A percentile compares a stretch with the other conserved stretches of the same genome.
phyloP scores from a whole-genome alignment of 2,329 filamentous ascomycete species.

The Colletotrichum musicola region DNA sequence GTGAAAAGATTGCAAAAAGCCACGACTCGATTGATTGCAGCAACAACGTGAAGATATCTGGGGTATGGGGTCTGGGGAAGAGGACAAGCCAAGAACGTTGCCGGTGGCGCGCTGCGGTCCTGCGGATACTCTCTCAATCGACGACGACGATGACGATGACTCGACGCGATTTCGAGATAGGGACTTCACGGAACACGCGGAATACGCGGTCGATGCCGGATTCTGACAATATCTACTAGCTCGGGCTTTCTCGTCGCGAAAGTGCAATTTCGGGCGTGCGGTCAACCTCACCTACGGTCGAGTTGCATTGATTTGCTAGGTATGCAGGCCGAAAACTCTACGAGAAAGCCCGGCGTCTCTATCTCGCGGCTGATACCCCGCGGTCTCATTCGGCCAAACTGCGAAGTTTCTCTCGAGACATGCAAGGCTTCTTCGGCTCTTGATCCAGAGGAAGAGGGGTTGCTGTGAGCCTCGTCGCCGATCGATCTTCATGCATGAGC shows the following conservation, averaged over 20 bases:
- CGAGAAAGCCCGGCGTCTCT: too few relatives aligned
- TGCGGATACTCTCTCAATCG: too few relatives aligned
- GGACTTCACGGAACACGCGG: too few relatives aligned
- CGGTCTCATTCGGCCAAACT: neutral
- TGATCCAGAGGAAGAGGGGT: too few relatives aligned
- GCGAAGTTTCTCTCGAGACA: neutral
- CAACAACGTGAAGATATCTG: conserved; percentile 14
- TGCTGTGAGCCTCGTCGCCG: neutral
- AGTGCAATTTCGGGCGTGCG: neutral
- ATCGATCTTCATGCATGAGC: neutral
- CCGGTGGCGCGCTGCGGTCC: too few relatives aligned
- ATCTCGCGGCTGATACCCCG: neutral
- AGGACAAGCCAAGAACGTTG: neutral
- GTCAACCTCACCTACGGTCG: neutral
- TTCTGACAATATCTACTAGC: neutral
- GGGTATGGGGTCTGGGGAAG: conserved; percentile 27
- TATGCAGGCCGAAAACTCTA: neutral
- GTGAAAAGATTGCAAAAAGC: neutral
- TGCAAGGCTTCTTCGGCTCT: neutral
- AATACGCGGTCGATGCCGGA: too few relatives aligned
- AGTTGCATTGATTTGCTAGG: neutral
- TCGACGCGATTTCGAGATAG: too few relatives aligned
- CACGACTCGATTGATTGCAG: neutral
- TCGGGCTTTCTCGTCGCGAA: neutral
- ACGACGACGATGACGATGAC: neutral